Conservation (phyloP, 2,329 filamentous ascomycete genomes). For the Hymenoscyphus salicellus region DNA sequence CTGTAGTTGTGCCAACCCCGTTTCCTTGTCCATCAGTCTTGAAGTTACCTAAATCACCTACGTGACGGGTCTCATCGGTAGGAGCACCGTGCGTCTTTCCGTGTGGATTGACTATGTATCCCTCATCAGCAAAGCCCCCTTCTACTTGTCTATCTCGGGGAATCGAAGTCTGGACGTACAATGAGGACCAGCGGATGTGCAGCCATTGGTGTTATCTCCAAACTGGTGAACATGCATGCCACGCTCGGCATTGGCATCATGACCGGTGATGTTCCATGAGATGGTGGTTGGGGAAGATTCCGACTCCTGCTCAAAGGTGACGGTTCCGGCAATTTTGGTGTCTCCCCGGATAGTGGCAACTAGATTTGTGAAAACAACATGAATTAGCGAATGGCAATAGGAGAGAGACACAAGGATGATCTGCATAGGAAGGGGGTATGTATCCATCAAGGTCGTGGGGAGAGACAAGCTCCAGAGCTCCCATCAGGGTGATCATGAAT, state of each 20-base stretch:
- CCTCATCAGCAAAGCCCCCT: slow-evolving; percentile 17
- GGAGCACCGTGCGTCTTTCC: slow-evolving; percentile 90
- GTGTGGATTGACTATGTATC: slow-evolving; percentile 80
- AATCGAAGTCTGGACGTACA: slow-evolving; percentile 57
- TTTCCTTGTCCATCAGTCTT: slow-evolving; percentile 92
- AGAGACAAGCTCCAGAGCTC: too few relatives aligned
- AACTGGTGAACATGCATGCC: slow-evolving; percentile 99
- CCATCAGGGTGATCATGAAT: slow-evolving; percentile 39
- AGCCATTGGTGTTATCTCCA: slow-evolving; percentile 99
- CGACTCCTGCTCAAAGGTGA: slow-evolving; percentile 88
- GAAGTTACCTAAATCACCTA: slow-evolving; percentile 97
- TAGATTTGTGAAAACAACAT: slow-evolving; percentile 39
- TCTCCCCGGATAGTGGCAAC: slow-evolving; percentile 97
- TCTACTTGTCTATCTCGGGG: slow-evolving; percentile 3
- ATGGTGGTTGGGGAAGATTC: slow-evolving; percentile 82
- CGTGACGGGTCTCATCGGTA: slow-evolving; percentile 79
- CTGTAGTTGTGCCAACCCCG: slow-evolving; percentile 72
- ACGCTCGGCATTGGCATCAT: slow-evolving; percentile 93
- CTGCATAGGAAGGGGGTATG: slow-evolving; percentile 25
- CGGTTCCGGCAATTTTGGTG: slow-evolving; percentile 89
- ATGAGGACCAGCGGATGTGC: slow-evolving; percentile 96
- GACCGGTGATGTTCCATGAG: slow-evolving; percentile 86
- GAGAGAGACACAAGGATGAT: not conserved
- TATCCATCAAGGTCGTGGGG: slow-evolving; percentile 47
- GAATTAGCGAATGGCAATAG: not conserved